A percentile compares a stretch with the other conserved stretches of the same genome.
Conservation (phyloP, 352 stramenopile genomes). For the Pythium dissimile region DNA sequence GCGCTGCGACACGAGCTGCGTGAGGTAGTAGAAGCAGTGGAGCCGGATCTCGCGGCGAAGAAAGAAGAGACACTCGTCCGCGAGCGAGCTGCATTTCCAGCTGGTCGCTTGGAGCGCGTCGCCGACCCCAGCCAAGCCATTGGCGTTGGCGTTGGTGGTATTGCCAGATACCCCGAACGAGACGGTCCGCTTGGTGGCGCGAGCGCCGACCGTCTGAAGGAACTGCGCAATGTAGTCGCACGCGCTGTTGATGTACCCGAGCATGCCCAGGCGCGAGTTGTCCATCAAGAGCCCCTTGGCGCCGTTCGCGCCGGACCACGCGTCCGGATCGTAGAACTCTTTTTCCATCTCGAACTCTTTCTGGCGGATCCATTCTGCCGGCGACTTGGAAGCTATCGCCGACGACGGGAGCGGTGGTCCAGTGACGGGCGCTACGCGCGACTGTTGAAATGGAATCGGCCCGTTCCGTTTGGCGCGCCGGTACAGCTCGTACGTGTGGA, state of each 20-base stretch:
- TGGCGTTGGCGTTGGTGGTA: not conserved
- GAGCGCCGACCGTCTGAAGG: slow-evolving; percentile 25
- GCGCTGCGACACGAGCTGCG: slow-evolving; percentile 61
- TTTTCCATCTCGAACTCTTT: slow-evolving; percentile 64
- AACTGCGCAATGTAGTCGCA: slow-evolving; percentile 69
- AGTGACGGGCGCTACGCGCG: slow-evolving; percentile 31
- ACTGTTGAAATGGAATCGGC: slow-evolving; percentile 52
- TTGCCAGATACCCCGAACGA: slow-evolving; percentile 11
- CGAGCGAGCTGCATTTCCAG: slow-evolving; percentile 66
- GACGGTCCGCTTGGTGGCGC: slow-evolving; percentile 3
- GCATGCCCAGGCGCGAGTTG: slow-evolving; percentile 70
- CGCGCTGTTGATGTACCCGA: slow-evolving; percentile 74
- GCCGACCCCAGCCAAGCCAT: not conserved
- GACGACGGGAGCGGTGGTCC: not conserved
- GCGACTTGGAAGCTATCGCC: not conserved
- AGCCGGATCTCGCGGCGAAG: slow-evolving; percentile 69
- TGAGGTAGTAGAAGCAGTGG: slow-evolving; percentile 77
- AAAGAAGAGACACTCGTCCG: slow-evolving; percentile 77
- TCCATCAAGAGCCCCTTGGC: slow-evolving; percentile 62
- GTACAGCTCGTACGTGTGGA: slow-evolving; percentile 72
- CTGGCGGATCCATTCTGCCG: slow-evolving; percentile 34
- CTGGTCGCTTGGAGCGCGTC: slow-evolving; percentile 50
- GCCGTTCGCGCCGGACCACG: slow-evolving; percentile 35
- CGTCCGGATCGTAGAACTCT: slow-evolving; percentile 52
- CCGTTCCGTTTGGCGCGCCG: slow-evolving; percentile 45